These are phyloP conservation scores for Yamadazyma dendronema DNA, from an alignment of 1,139 yeast genomes.

Conservation along the genomic window DNA sequence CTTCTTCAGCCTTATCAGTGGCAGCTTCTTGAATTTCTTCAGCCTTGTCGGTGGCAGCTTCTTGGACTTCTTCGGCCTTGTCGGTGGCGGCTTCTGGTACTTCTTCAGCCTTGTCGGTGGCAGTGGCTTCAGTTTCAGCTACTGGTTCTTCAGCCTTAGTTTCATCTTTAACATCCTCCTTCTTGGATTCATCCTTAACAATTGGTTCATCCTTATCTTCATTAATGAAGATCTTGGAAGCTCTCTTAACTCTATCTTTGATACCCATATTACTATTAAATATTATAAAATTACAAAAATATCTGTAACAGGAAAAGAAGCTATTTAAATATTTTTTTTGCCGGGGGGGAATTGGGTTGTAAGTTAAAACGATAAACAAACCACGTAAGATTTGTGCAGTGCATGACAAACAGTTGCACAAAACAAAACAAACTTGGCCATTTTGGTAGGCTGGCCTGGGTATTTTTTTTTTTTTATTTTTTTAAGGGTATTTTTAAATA, in stretches of 20 bases:
- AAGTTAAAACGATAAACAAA: slow-evolving; percentile 2
- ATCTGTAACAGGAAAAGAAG: neutral
- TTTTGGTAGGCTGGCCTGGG: neutral
- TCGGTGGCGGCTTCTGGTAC: slow-evolving; percentile 8
- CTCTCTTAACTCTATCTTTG: slow-evolving; percentile 45
- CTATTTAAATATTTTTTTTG: slow-evolving; percentile 7
- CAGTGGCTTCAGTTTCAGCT: slow-evolving; percentile 16
- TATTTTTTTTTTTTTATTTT: too few relatives aligned
- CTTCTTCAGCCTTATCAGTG: slow-evolving; percentile 20
- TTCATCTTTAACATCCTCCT: slow-evolving; percentile 8
- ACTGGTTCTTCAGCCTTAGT: slow-evolving; percentile 7
- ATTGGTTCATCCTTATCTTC: slow-evolving; percentile 28
- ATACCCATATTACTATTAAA: slow-evolving; percentile 34
- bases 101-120: slow-evolving; percentile 18
- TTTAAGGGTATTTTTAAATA: too few relatives aligned
- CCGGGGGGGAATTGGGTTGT: slow-evolving; percentile 1
- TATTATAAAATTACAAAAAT: neutral
- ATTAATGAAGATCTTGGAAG: slow-evolving; percentile 38
- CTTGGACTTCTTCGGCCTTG: slow-evolving; percentile 12
- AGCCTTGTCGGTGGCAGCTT: slow-evolving; percentile 8
- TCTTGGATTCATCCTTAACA: slow-evolving; percentile 11
- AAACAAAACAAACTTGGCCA: neutral
- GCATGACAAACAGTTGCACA: too few relatives aligned
- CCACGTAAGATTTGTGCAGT: neutral
- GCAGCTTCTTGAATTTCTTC: slow-evolving; percentile 10